Base-by-base conservation (phyloP, 2,329 filamentous ascomycete genomes). In the Dactylellina drechsleri region DNA sequence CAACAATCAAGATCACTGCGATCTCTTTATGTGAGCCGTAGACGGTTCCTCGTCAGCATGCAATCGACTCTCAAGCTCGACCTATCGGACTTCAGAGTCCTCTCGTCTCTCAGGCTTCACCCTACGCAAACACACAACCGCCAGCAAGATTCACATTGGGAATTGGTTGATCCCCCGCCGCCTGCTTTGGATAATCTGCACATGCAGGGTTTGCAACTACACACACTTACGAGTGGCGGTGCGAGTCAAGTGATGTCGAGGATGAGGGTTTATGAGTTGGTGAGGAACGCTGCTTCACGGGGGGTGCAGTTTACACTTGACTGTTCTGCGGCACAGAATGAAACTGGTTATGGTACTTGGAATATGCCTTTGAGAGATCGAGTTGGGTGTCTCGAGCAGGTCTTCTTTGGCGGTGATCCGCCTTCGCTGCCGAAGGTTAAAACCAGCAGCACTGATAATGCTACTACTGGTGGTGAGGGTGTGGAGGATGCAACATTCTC, bases 81-180 rank as follows among this genome's bases (percentile, higher is more conserved):
- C 18, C 20, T 60, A 6, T 28, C 41, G 13, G 43, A 12, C 13
- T 60, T 60, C 15, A 28, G 57, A 36, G 18, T 3, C 13, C 57
- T 60, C 12, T 60, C 57, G 20, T 16, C 12, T 28, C n/a, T 60
- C 5, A 60, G 31, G 16, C n/a, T 60, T 1, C 15, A 23, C 12
- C 57, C 57, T 4, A 13, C 16, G 54, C 57, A 60, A n/a, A 60
- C 20, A 1, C 3, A 15, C 1, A 8, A 12, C 3, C 5, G 28
- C 8, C 12, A 20, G 36, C 41, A 60, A 15, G 57, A 60, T 12
- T 60, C 26, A 10, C 43, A 60, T 49, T 60, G 57, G 57, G 57
- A 60, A 20, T n/a, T 60, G 10, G n/a, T 10, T 1, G 57, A 49
- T n/a, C 41, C 41, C 1, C 8, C 47, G 10, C 57, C 57, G 20